Evolutionary conservation across 257 asterid species (phyloP), one percentile per base, ranked within the genome.

Genomic region (Nicotiana attenuata): DNA sequence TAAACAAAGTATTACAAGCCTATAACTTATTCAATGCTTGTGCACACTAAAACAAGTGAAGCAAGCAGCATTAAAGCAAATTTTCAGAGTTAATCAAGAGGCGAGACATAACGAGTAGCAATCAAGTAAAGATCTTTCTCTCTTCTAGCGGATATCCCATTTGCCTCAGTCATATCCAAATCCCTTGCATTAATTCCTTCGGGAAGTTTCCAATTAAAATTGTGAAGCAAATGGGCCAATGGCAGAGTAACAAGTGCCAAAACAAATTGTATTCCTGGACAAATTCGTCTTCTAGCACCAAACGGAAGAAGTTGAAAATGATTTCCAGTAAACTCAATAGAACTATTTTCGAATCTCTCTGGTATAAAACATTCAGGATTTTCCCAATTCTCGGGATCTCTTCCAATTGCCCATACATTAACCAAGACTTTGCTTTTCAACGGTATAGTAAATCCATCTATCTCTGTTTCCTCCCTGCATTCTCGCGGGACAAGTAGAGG

Each of bases 331-430:
- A 57, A 80, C 60, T 84, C 87, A 53, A 64, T 4, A 17, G 28
- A 20, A 38, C 19, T 84, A 0, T 65, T 67, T 6, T 81, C 80
- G 14, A 81, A 84, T 57, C 87, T 76, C 47, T 84, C 85, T 3
- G 87, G 87, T 7, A 15, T 17, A 47, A 84, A 84, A 3, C 35
- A 45, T 20, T 81, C 82, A 0, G 77, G 6, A 4, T 84, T 73
- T 15, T 10, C 1, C 87, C 87, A 81, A 16, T 41, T 38, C 7
- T 52, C 24, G 0, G 80, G 82, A 55, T 84, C 87, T 56, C 87
- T 81, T 38, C 65, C 87, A 4, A 84, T 8, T 3, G 84, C 86
- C 84, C 86, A 84, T 8, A 20, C 76, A 10, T 84, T 84, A 2
- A 84, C 53, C 22, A 85, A 0, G 41, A 85, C 84, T 56, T 33